A percentile compares a stretch with the other conserved stretches of the same genome.
Conservation (phyloP, 345 rosid species). For the Citrus unshiu region DNA sequence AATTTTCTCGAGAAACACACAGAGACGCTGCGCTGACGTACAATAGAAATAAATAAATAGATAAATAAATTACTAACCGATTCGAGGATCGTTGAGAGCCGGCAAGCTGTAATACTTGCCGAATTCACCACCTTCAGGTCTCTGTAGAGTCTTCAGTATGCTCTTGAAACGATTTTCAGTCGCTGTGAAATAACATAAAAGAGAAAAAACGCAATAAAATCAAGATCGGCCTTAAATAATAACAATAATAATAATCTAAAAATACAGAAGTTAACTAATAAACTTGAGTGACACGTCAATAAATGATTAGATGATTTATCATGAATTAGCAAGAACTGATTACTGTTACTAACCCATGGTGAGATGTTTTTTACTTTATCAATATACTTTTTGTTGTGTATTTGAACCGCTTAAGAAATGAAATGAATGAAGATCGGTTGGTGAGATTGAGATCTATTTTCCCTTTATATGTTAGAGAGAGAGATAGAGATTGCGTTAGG, state of each 20-base stretch:
- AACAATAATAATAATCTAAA: neutral
- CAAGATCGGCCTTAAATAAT: neutral
- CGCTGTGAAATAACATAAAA: slow-evolving; percentile 31
- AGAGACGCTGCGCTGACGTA: neutral
- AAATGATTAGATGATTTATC: neutral
- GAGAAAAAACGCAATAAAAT: neutral
- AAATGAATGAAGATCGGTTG: neutral
- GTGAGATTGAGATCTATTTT: neutral
- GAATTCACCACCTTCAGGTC: slow-evolving; percentile 54
- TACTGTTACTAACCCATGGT: slow-evolving; percentile 5
- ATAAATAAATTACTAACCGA: slow-evolving; percentile 40
- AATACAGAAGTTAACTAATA: neutral
- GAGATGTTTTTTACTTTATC: neutral
- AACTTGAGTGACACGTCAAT: neutral
- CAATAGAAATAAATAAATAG: neutral
- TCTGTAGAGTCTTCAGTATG: slow-evolving; percentile 67
- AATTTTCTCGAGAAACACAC: slow-evolving; percentile 6
- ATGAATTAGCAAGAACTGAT: neutral
- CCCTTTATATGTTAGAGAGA: neutral
- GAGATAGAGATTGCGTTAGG: neutral
- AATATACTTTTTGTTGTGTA: neutral
- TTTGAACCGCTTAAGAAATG: neutral
- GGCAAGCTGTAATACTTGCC: slow-evolving; percentile 66
- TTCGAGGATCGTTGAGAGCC: slow-evolving; percentile 68
- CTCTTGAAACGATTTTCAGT: slow-evolving; percentile 48